phyloP scores from a whole-genome alignment of 306 rosid genomes.

The Rosa lucieae region DNA sequence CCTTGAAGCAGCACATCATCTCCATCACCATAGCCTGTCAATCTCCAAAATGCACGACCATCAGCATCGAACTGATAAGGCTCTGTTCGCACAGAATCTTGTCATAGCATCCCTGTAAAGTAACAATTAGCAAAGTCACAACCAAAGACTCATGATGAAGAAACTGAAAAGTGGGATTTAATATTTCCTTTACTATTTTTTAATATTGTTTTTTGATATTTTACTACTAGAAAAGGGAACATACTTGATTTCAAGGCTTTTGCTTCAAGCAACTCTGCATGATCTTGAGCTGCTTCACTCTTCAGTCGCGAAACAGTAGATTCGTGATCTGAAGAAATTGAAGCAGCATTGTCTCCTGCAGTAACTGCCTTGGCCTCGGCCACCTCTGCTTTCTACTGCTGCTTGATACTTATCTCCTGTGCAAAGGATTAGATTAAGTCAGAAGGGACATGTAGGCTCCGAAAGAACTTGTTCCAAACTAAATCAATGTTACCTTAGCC shows the following conservation, averaged over 20 bases:
- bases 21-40: constrained; percentile 18
- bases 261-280: constrained; percentile 44
- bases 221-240: no score
- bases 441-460: not conserved
- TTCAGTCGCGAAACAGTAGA: constrained; percentile 37
- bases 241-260: constrained; percentile 6
- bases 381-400: constrained; percentile 38
- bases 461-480: no score
- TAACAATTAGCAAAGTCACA: not conserved
- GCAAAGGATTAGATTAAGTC: not conserved
- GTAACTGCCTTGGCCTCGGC: constrained; percentile 8
- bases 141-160: no score
- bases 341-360: constrained; percentile 1
- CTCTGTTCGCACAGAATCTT: constrained; percentile 34
- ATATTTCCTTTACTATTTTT: constrained; percentile 26
- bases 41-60: constrained; percentile 37
- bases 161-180: no score
- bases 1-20: constrained; percentile 38
- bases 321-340: constrained; percentile 25
- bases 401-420: constrained; percentile 22
- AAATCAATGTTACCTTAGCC: not conserved
- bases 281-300: constrained; percentile 49
- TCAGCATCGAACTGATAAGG: constrained; percentile 33
- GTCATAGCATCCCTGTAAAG: constrained; percentile 21
- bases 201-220: not conserved